phyloP scores from a whole-genome alignment of 495 filamentous ascomycete species.

The Lasiosphaeriaceae sp. region DNA sequence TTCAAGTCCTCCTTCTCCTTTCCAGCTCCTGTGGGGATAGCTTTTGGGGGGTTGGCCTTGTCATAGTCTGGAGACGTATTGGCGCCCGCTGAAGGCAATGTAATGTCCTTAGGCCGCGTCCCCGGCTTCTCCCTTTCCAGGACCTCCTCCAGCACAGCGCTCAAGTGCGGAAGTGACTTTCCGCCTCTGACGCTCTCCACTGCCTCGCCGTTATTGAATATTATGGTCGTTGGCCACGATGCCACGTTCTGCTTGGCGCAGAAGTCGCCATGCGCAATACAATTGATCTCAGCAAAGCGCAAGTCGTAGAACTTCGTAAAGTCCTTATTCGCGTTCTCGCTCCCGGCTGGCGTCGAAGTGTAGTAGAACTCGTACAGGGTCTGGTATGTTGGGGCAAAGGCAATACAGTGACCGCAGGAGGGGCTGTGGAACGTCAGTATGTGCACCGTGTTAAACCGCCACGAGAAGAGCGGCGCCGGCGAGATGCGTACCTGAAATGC shows the following conservation, averaged over 20 bases:
- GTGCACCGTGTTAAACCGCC: neutral
- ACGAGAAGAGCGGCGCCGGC: neutral
- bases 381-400: constrained; percentile 81
- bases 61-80: constrained; percentile 3
- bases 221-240: constrained; percentile 68
- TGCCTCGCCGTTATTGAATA: constrained; percentile 77
- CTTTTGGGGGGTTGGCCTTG: constrained; percentile 6
- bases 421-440: constrained; percentile 34
- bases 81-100: constrained; percentile 39
- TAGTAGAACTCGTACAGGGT: constrained; percentile 96
- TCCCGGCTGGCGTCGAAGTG: constrained; percentile 66
- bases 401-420: constrained; percentile 74
- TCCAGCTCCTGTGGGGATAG: neutral
- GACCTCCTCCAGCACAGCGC: constrained; percentile 67
- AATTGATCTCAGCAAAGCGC: constrained; percentile 82
- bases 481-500: constrained; percentile 45
- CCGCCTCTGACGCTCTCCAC: constrained; percentile 57
- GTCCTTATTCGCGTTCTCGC: constrained; percentile 27
- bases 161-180: constrained; percentile 58
- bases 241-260: constrained; percentile 63
- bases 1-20: neutral
- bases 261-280: constrained; percentile 69
- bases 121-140: constrained; percentile 78
- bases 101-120: constrained; percentile 57
- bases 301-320: constrained; percentile 81